Evolutionary conservation across 495 filamentous ascomycete species (phyloP), one percentile per base, ranked within the genome.

Genomic region (Chaetomium cochliodes): DNA sequence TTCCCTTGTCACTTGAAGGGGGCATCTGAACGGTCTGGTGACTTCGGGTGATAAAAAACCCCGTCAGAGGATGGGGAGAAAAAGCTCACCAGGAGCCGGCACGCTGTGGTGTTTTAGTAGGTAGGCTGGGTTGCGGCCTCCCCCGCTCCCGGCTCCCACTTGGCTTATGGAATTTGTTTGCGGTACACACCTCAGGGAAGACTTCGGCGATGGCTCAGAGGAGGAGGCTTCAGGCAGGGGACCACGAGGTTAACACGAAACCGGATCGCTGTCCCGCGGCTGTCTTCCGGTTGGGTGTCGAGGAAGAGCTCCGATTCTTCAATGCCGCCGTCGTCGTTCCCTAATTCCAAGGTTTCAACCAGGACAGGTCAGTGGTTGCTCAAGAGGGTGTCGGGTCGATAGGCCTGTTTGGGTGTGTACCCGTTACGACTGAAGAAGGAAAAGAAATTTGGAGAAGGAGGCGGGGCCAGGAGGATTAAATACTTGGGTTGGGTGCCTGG

Each of bases 261-360:
- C 23, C 49, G 41, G 49, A 26, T 51, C 23, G 49, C 49, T 16
- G 49, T 51, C 49, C 49, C 12, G 49, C 49, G 15, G 49, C 22
- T 13, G 49, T 51, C 49, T 51, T 51, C 41, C 41, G 41, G 13
- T 0, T 16, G 28, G 28, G 28, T 30, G 28, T 11, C 6, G 47
- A 23, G 49, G 49, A 51, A 51, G 49, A 6, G 22, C 52, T 54
- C 26, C 12, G 52, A 37, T 54, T 54, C 52, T 37, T 54, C 52
- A 54, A 8, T 33, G 52, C 52, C 52, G 52, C 28, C 33, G 33
- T 44, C 18, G 41, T 44, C 11, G 2, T 18, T 20, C 16, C 28
- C 28, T 18, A 8, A 12, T 7, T 37, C 33, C 33, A 37, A 37
- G 6, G 33, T 5, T 37, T 12, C 11, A 37, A 37, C 11, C 33